Evolutionary conservation across 2,329 filamentous ascomycete species (phyloP).

Genomic region (Lecanicillium sp.): DNA sequence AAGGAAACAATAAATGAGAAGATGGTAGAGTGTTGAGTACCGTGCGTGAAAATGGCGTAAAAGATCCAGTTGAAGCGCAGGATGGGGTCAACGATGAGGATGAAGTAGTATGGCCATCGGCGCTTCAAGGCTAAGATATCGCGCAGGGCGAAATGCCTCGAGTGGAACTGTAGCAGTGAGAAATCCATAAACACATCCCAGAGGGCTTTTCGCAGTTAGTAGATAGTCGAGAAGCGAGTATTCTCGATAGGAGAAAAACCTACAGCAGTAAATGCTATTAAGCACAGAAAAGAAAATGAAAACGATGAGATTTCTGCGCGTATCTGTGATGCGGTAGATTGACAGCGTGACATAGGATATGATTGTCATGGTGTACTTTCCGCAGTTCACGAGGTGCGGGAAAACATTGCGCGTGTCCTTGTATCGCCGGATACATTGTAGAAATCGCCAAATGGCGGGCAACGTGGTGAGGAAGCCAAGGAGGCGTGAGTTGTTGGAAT

Average conservation of each 20-base stretch:
- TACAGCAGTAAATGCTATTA: constrained; percentile 76
- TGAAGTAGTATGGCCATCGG: constrained; percentile 75
- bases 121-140: constrained; percentile 73
- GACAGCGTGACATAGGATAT: constrained; percentile 70
- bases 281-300: constrained; percentile 77
- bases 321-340: constrained; percentile 69
- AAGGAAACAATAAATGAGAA: constrained; percentile 74
- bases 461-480: constrained; percentile 80
- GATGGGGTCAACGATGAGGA: constrained; percentile 76
- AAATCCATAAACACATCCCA: constrained; percentile 98
- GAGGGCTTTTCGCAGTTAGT: constrained; percentile 42
- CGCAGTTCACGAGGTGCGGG: constrained; percentile 85
- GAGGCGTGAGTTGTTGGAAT: constrained; percentile 74
- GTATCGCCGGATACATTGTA: constrained; percentile 89
- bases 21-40: constrained; percentile 75
- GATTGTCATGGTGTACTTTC: constrained; percentile 85
- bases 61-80: constrained; percentile 92
- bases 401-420: constrained; percentile 79
- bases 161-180: constrained; percentile 73
- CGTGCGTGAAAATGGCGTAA: constrained; percentile 74
- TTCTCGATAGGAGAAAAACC: constrained; percentile 25
- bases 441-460: constrained; percentile 80
- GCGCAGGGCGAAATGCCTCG: constrained; percentile 61
- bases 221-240: not conserved
- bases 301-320: constrained; percentile 49